A percentile compares a stretch with the other conserved stretches of the same genome.
These are phyloP conservation scores for Venturia oleaginea DNA, from an alignment of 2,329 filamentous ascomycete species.

Conservation along the genomic window DNA sequence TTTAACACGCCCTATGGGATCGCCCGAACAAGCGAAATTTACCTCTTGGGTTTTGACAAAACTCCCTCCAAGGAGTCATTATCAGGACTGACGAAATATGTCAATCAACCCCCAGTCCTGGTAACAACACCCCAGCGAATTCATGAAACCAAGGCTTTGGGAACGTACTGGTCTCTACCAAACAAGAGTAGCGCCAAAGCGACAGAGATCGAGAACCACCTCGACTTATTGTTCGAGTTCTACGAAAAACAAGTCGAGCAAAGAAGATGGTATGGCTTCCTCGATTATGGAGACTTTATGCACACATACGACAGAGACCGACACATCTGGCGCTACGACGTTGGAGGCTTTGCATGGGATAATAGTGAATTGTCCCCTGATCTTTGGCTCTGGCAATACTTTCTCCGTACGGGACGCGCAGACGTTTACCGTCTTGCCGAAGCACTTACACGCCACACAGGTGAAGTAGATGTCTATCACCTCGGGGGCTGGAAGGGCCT, in stretches of 20 bases:
- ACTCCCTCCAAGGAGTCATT: conserved; percentile 44
- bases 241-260: conserved; percentile 49
- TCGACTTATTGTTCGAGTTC: conserved; percentile 48
- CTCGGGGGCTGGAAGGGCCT: conserved; percentile 49
- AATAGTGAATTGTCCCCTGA: conserved; percentile 56
- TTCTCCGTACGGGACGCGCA: conserved; percentile 48
- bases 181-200: conserved; percentile 24
- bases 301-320: conserved; percentile 52
- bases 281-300: conserved; percentile 54
- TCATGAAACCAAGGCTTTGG: conserved; percentile 43
- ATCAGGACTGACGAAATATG: conserved; percentile 34
- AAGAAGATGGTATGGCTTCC: conserved; percentile 54
- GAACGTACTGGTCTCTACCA: conserved; percentile 45
- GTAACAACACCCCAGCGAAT: conserved; percentile 41
- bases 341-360: conserved; percentile 57
- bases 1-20: conserved; percentile 51
- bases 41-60: conserved; percentile 42
- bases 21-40: conserved; percentile 49
- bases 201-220: conserved; percentile 40
- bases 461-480: conserved; percentile 56
- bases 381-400: conserved; percentile 54
- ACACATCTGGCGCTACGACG: conserved; percentile 53
- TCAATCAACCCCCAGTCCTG: conserved; percentile 46
- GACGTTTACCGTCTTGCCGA: conserved; percentile 53
- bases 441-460: conserved; percentile 48